phyloP scores from a whole-genome alignment of 1,284 basidiomycete genomes.

The Uromyces viciae-fabae region DNA sequence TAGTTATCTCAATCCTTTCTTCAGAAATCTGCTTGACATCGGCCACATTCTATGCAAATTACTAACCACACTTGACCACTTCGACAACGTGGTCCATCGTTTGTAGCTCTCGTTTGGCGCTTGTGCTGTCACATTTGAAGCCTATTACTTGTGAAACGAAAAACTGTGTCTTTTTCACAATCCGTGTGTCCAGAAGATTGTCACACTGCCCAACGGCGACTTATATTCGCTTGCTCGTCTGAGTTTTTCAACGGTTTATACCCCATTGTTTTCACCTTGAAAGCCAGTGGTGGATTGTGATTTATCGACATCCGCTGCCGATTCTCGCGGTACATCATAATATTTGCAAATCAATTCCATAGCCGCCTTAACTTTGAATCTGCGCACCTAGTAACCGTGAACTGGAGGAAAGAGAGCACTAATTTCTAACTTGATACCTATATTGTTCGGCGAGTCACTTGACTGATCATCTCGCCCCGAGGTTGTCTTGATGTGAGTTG shows the following conservation, averaged over 20 bases:
- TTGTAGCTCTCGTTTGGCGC: neutral
- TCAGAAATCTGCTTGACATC: conserved; percentile 9
- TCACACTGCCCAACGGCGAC: conserved; percentile 8
- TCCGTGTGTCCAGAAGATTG: neutral
- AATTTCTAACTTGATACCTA: conserved; percentile 6
- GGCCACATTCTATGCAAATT: conserved; percentile 28
- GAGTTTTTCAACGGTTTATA: neutral
- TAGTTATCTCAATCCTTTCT: conserved; percentile 1
- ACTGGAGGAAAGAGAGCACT: conserved; percentile 26
- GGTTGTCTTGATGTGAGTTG: conserved; percentile 11
- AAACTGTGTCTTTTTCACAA: conserved; percentile 18
- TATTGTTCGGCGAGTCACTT: conserved; percentile 13
- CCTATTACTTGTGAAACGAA: conserved; percentile 5
- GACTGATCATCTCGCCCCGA: conserved; percentile 21
- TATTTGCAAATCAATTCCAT: conserved; percentile 13
- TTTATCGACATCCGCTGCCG: conserved; percentile 14
- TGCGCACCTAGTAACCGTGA: neutral
- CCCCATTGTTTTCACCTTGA: conserved; percentile 14
- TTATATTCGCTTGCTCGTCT: conserved; percentile 20
- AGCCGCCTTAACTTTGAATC: conserved; percentile 25
- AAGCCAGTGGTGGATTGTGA: conserved; percentile 13
- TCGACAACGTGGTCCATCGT: conserved; percentile 2
- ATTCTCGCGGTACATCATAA: conserved; percentile 20
- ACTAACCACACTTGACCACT: neutral
- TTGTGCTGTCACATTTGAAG: conserved; percentile 7